Base-by-base conservation (phyloP, 768 basidiomycete species). In the Terana coerulea region DNA sequence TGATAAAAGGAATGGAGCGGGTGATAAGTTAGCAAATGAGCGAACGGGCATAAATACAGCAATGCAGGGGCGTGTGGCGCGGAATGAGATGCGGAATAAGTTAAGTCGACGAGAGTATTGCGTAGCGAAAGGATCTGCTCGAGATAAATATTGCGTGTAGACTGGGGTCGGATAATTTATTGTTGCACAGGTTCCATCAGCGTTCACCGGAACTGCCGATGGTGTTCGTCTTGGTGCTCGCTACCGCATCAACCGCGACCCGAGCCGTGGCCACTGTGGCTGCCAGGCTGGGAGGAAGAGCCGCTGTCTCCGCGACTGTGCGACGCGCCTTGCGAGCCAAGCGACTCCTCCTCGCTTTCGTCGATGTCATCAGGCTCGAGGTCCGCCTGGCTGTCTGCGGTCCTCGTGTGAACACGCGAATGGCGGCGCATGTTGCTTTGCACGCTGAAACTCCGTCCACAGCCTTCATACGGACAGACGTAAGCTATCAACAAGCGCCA, bases 341-440 rank as follows among this genome's bases (percentile, higher is more conserved):
- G 42, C 2, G n/a, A 14, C 33, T 59, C 59, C 15, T 63, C 59
- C 22, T 75, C 75, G 53, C 70, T 73, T 29, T 71, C 73, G 41
- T 80, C 80, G 47, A 77, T 77, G 28, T 61, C 57, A 25, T 55
- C 51, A 25, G 44, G 42, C 17, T 61, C 57, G 19, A 46, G 46
- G 24, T 53, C 47, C 25, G 52, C 46, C 48, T 61, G 60, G 0
- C 60, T 33, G 29, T 58, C 59, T 10, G 59, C 50, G 5, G 54
- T 53, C 8, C 61, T 74, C 24, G 68, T 72, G 62, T 91, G 88
- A 11, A 86, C 83, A 49, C 88, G 83, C 53, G 88, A 82, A 66
- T 91, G 89, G 51, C 89, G 76, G 55, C 89, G 84, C 89, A 91
- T 91, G 72, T 91, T 91, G 67, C 87, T 90, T 63, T 90, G 80